Conservation (phyloP, 805 yeast genomes). For the Zygosaccharomyces rouxii region DNA sequence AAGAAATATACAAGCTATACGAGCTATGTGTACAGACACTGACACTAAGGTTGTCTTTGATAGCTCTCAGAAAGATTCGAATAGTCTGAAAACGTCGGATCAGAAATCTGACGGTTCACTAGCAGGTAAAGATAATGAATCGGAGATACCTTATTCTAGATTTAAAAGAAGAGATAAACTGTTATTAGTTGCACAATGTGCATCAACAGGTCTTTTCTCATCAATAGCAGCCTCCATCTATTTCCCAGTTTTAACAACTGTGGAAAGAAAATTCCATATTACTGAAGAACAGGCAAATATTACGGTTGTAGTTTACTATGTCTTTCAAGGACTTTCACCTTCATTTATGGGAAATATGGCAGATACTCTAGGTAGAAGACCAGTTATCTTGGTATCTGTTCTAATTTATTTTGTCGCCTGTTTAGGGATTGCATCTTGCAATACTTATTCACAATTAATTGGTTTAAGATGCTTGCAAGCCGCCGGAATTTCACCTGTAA, state of each 20-base stretch:
- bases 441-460: conserved; percentile 56
- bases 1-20: no score
- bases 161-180: conserved; percentile 40
- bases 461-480: conserved; percentile 74
- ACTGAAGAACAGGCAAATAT: conserved; percentile 57
- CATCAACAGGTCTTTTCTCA: conserved; percentile 57
- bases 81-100: not conserved
- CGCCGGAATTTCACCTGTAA: conserved; percentile 68
- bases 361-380: conserved; percentile 69
- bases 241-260: conserved; percentile 65
- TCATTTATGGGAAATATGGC: conserved; percentile 63
- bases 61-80: not conserved
- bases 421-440: conserved; percentile 58
- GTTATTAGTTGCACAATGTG: conserved; percentile 40
- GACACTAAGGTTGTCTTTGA: not conserved
- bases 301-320: conserved; percentile 70
- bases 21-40: not conserved
- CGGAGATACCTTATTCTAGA: conserved; percentile 41
- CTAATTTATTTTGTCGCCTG: conserved; percentile 55
- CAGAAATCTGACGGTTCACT: not conserved
- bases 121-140: conserved; percentile 1
- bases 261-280: conserved; percentile 52
- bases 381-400: conserved; percentile 53
- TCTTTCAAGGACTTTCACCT: conserved; percentile 76
- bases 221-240: conserved; percentile 73